Evolutionary conservation across 2,329 filamentous ascomycete species (phyloP), one percentile per base, ranked within the genome.

Genomic region (Penicillium rolfsii): DNA sequence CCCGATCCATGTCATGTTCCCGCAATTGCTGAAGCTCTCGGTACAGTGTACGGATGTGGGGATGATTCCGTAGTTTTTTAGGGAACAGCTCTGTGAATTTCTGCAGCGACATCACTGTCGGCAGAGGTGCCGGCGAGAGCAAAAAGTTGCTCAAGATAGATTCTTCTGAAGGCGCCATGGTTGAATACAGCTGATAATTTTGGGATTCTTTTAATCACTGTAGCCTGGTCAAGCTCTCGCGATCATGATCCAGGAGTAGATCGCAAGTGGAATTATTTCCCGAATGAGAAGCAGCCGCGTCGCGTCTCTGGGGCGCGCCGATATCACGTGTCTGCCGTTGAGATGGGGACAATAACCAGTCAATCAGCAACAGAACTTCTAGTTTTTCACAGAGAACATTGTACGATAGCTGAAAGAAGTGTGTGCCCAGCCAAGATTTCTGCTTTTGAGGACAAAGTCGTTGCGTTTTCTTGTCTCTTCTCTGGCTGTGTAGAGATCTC

Each of bases 31-130:
- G 90, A 2, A 96, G 83, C 73, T 95, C 90, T 52, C 90, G 87
- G 73, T 96, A 96, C 5, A 97, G 82, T 0, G 83, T 80, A 59
- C 87, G 85, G 52, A 94, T 83, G 58, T 89, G 87, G 0, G 89
- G 85, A 50, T 88, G 89, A 26, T 83, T 80, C 61, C 88, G 89
- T 53, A 88, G 81, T 41, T 85, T 77, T 54, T 83, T 85, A 11
- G 92, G 91, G 71, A 96, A 95, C 45, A 94, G 83, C 30, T 88
- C 83, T 46, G 86, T 87, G 80, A 96, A 96, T 66, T 91, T 85
- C 59, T 87, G 83, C 50, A 93, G 83, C 7, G 91, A 88, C 67
- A 93, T 81, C 71, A 93, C 85, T 64, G 89, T 85, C 45, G 90
- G 88, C 40, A 96, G 82, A 30, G 89, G 84, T 7, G 91, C 88